Evolutionary conservation across 2,329 filamentous ascomycete genomes (phyloP), one percentile per base, ranked within the genome.

Genomic region (Leptographium galeiforme): DNA sequence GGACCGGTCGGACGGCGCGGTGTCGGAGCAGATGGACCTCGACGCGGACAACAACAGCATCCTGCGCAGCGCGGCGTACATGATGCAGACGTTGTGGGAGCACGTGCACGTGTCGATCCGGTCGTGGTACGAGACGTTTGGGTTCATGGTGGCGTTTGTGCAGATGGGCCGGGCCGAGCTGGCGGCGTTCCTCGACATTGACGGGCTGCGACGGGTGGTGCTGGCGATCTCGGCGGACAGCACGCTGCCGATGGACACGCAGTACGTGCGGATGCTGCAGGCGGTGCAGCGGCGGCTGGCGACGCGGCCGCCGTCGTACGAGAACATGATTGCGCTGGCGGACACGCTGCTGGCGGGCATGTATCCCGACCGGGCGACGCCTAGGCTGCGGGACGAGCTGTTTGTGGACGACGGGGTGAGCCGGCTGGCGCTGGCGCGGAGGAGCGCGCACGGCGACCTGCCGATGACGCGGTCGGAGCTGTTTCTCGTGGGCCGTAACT

Each of bases 81-180:
- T 79, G 25, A 71, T 89, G 50, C 68, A 72, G 34, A 65, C 72
- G 25, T 65, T 87, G 4, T 88, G 81, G 78, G 68, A 75, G 4
- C 70, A 68, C n/a, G 80, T 89, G 54, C 80, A 87, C 56, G 66
- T 70, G 3, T 71, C 76, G 47, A 69, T 80, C 33, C 78, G 82
- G 54, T 77, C 85, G 4, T 93, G 87, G 87, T 78, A 82, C 44
- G 86, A 91, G 61, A 84, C 84, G 55, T 91, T 91, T 63, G 76
- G 77, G 13, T 74, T 85, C n/a, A 71, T 90, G 57, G 63, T 77
- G n/a, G 70, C 70, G n/a, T 84, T 90, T 62, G 79, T 81, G 14
- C 72, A 70, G 47, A 66, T 87, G 53, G 84, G 85, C 1, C 66
- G 71, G 4, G 64, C 72, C 6, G 82, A 88, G 63, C 72, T 77